phyloP scores from a whole-genome alignment of 2,329 filamentous ascomycete genomes.

The Fusarium tupiense region DNA sequence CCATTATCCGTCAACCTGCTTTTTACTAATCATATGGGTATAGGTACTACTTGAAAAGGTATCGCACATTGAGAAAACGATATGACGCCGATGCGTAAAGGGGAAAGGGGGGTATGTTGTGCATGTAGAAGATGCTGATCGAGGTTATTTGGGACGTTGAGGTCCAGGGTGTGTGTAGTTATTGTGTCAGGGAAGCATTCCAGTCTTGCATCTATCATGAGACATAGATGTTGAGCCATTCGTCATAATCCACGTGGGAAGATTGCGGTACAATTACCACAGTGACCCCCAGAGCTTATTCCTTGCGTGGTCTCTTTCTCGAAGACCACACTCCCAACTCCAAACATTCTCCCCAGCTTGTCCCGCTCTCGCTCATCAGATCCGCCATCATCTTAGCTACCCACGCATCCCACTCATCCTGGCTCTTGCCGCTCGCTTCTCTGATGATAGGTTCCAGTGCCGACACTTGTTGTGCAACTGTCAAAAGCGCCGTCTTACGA shows the following conservation, averaged over 20 bases:
- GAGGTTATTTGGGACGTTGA: constrained; percentile 5
- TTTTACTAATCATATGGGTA: constrained; percentile 42
- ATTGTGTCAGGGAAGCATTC: constrained; percentile 9
- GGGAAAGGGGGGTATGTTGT: constrained; percentile 4
- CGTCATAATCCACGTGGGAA: constrained; percentile 12
- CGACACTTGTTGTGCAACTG: constrained; percentile 84
- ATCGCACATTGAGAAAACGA: constrained; percentile 83
- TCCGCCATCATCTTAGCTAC: constrained; percentile 87
- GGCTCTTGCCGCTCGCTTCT: constrained; percentile 84
- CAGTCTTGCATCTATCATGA: constrained; percentile 13
- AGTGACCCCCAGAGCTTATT: constrained; percentile 5
- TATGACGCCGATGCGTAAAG: constrained; percentile 65
- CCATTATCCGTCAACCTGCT: constrained; percentile 15
- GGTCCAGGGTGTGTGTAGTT: background rate
- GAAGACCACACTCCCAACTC: constrained; percentile 89
- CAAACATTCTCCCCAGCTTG: constrained; percentile 85
- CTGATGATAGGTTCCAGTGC: constrained; percentile 84
- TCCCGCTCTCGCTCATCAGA: constrained; percentile 80
- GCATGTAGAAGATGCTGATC: constrained; percentile 7
- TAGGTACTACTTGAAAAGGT: constrained; percentile 80
- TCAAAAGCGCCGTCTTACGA: constrained; percentile 81
- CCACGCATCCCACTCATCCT: constrained; percentile 94
- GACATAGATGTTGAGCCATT: constrained; percentile 17
- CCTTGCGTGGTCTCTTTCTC: constrained; percentile 66
- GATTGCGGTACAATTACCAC: constrained; percentile 5